Conservation (phyloP, 768 basidiomycete genomes). For the Leccinum olivaceopallidum region DNA sequence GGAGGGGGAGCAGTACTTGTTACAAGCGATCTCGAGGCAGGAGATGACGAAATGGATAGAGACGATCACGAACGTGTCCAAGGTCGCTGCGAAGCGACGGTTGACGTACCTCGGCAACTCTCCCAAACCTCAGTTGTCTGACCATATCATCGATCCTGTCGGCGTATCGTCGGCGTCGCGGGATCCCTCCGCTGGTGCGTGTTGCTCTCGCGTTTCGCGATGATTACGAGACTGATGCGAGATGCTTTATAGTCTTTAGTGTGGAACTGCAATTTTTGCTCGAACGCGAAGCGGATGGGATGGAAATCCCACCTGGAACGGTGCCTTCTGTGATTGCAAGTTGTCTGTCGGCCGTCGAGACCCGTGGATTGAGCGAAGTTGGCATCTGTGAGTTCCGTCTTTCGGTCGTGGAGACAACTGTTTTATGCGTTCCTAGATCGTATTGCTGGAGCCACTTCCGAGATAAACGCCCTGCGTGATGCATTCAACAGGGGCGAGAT, state of each 20-base stretch:
- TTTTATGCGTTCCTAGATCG: slow-evolving; percentile 53
- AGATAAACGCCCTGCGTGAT: slow-evolving; percentile 69
- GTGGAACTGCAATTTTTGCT: slow-evolving; percentile 73
- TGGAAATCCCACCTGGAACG: slow-evolving; percentile 51
- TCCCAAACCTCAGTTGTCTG: slow-evolving; percentile 71
- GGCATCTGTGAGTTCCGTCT: slow-evolving; percentile 69
- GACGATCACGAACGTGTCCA: slow-evolving; percentile 68
- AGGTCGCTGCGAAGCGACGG: slow-evolving; percentile 72
- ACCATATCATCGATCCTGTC: slow-evolving; percentile 68
- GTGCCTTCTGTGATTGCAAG: slow-evolving; percentile 67
- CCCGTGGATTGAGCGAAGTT: slow-evolving; percentile 74
- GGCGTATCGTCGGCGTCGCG: slow-evolving; percentile 48
- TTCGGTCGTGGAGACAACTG: background rate
- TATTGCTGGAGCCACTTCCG: slow-evolving; percentile 72
- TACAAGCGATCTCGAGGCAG: slow-evolving; percentile 69
- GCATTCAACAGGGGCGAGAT: slow-evolving; percentile 74
- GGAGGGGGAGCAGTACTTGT: slow-evolving; percentile 80
- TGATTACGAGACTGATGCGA: slow-evolving; percentile 1
- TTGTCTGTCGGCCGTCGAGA: slow-evolving; percentile 70
- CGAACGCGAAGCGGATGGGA: slow-evolving; percentile 58
- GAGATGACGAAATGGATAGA: slow-evolving; percentile 82
- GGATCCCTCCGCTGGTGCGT: slow-evolving; percentile 76
- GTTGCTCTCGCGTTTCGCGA: background rate
- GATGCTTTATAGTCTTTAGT: slow-evolving; percentile 56
- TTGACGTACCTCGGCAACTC: slow-evolving; percentile 78